Base-by-base conservation (phyloP, 2,329 filamentous ascomycete species). In the Venturia asperata region DNA sequence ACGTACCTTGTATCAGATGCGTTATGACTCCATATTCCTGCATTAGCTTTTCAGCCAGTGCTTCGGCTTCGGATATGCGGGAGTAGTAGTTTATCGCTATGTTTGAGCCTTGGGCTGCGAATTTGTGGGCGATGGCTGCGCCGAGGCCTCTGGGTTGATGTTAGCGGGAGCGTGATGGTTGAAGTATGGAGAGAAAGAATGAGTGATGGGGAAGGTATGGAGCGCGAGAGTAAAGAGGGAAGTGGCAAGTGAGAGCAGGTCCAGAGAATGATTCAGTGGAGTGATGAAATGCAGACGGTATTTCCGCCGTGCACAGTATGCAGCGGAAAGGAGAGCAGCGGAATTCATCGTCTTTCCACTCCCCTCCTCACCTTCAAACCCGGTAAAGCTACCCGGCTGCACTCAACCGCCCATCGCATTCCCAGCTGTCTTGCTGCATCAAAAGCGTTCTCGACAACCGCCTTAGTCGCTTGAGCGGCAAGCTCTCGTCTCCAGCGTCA, bases 1-100 rank as follows among this genome's bases (percentile, higher is more conserved):
- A 34, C 42, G 13, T 52, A 52, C 47, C 90, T 72, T 86, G 81
- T 68, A 92, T 75, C 7, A 83, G 76, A 24, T 81, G 70, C 61
- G 84, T 75, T 71, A 83, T 82, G 67, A 83, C 77, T 67, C 77
- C 72, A 68, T 83, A 81, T 37, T 83, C 73, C 7, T 73, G 70
- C 52, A 82, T 72, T 6, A 92, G 77, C 66, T 84, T 83, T 11
- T 77, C 71, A 3, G 85, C 79, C 3, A 91, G 77, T 9, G 79
- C 76, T 55, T 84, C 77, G 6, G 89, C 90, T 1, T 85, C 80
- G 21, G 82, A 80, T 43, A 78, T 74, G 73, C 84, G 86, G 67
- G 81, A 84, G 74, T 82, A 80, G 75, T 91, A 93, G 77, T 92
- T 93, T 72, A 94, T 83, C 10, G 85, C 84, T 11, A 93, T 78